Evolutionary conservation across 805 yeast genomes (phyloP), one percentile per base, ranked within the genome.

Genomic region (Candida manassasensis): DNA sequence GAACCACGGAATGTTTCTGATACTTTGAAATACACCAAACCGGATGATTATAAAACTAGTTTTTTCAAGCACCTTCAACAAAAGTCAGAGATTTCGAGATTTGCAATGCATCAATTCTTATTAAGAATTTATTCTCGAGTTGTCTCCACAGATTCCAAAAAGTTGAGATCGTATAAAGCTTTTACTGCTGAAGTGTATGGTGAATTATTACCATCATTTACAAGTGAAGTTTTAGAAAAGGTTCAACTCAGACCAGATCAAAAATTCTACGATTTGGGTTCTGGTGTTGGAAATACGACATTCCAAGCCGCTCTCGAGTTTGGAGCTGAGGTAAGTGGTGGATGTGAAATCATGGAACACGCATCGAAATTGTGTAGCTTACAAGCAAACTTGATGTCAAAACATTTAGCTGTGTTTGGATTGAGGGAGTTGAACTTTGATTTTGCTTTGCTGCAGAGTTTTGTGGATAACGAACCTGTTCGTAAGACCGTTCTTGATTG

Each of bases 281-380:
- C 95, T 0, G 97, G 97, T 11, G 96, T 89, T 11, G 97, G 96
- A 0, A 89, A 89, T 52, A 86, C 96, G 39, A 81, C 84, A 0
- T 71, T 88, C 27, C 96, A 88, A 55, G 94, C 96, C 0, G 87
- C 96, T 0, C 57, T 89, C 22, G 95, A 88, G 49, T 78, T 75
- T 53, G 95, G 96, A 2, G 83, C 88, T 41, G 69, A 69, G 35
- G 45, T 52, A 11, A 81, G 95, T 55, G 86, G 84, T 50, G 97
- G 97, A 1, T 85, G 90, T 57, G 97, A 89, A 53, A 74, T 89
- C 32, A 88, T 88, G 95, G 74, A 73, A 12, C 80, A 81, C 45
- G 95, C 96, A 0, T 81, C 89, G 8, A 63, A 67, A 5, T 63
- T 88, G 32, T 82, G 90, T 1, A 69, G 66, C 27, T 42, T 62